These are phyloP conservation scores for Cucurbita pepo DNA, from an alignment of 306 rosid species.

Conservation along the genomic window DNA sequence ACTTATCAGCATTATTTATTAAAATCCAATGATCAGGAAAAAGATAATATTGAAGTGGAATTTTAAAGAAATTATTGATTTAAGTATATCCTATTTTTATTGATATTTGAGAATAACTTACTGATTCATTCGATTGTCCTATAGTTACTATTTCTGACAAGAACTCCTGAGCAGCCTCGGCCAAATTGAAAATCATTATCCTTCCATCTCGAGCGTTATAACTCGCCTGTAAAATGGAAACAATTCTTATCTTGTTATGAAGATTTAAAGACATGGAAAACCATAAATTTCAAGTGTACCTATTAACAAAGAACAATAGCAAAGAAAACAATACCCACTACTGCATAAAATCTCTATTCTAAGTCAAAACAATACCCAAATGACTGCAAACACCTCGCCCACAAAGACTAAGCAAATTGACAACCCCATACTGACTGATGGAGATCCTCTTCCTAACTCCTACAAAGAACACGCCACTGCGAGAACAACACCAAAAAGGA, in stretches of 20 bases:
- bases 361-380: no score
- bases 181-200: conserved; percentile 86
- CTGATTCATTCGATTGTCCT: conserved; percentile 38
- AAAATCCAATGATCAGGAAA: background rate
- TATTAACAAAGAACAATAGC: background rate
- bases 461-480: no score
- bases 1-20: background rate
- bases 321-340: background rate
- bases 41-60: background rate
- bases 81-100: conserved; percentile 6
- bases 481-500: no score
- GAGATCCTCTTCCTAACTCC: no score
- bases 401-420: no score
- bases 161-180: conserved; percentile 95
- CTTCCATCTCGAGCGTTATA: conserved; percentile 87
- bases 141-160: conserved; percentile 63
- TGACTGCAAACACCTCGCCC: no score
- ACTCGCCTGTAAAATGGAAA: conserved; percentile 41
- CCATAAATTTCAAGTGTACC: background rate
- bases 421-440: no score
- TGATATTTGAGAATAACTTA: conserved; percentile 14
- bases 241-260: background rate
- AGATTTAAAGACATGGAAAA: background rate
- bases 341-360: no score
- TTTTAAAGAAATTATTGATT: background rate